phyloP scores from a whole-genome alignment of 306 rosid species.

The Dalbergia oliveri region DNA sequence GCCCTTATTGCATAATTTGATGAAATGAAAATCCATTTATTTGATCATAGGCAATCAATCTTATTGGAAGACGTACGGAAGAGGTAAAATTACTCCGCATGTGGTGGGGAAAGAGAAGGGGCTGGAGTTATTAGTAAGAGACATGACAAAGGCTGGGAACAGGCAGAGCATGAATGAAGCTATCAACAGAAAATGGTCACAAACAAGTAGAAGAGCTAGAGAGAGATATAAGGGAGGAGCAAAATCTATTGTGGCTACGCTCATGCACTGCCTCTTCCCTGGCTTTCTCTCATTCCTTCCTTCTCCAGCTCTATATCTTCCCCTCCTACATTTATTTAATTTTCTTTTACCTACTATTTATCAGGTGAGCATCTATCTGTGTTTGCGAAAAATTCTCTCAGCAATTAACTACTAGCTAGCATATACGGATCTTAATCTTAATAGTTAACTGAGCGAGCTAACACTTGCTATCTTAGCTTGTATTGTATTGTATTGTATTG shows the following conservation, averaged over 20 bases:
- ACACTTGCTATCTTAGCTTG: background rate
- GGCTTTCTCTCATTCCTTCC: conserved; percentile 59
- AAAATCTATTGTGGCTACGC: conserved; percentile 64
- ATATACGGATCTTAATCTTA: too few relatives aligned
- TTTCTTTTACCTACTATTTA: background rate
- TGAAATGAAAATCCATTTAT: too few relatives aligned
- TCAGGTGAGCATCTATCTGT: background rate
- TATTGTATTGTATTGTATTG: background rate
- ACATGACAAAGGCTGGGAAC: conserved; percentile 66
- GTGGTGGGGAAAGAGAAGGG: background rate
- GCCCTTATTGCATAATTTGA: background rate
- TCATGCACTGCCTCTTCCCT: conserved; percentile 99
- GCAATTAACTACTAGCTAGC: too few relatives aligned
- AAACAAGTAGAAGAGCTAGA: background rate
- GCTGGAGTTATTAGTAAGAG: conserved; percentile 11
- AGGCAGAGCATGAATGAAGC: conserved; percentile 86
- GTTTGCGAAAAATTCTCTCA: background rate
- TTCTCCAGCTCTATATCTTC: background rate
- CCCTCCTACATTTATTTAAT: background rate
- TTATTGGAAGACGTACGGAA: background rate
- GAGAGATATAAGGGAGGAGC: background rate
- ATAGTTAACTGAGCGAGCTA: too few relatives aligned
- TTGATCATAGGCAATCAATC: too few relatives aligned
- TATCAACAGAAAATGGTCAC: conserved; percentile 47
- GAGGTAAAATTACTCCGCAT: too few relatives aligned